These are phyloP conservation scores for Neurospora sp. DNA, from an alignment of 495 filamentous ascomycete genomes.

Conservation along the genomic window DNA sequence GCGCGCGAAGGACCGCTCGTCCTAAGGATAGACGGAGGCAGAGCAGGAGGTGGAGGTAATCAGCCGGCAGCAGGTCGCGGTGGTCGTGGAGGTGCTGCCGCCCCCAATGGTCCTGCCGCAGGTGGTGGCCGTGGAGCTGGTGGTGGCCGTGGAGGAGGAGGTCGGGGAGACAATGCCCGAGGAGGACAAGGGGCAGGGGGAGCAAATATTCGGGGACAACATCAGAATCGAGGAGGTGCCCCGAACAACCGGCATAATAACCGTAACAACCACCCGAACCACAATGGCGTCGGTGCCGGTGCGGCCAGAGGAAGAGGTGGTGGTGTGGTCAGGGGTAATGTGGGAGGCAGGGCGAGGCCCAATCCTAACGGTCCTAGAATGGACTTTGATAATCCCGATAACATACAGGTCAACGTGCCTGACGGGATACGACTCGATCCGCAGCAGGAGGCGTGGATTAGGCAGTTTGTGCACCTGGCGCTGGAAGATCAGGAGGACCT, in stretches of 20 bases:
- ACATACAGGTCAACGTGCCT: background rate
- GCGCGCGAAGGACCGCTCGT: slow-evolving; percentile 45
- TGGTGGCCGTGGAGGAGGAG: background rate
- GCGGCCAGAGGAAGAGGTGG: background rate
- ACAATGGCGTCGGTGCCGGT: background rate
- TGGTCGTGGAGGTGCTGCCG: slow-evolving; percentile 13
- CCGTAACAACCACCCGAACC: slow-evolving; percentile 9
- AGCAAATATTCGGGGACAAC: slow-evolving; percentile 1
- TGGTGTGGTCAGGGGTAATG: background rate
- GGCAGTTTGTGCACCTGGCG: slow-evolving; percentile 43
- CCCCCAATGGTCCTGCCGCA: slow-evolving; percentile 22
- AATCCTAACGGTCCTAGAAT: background rate
- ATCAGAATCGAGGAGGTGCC: background rate
- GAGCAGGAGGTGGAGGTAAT: slow-evolving; percentile 6
- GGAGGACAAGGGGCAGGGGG: slow-evolving; percentile 8
- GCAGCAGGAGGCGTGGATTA: slow-evolving; percentile 38
- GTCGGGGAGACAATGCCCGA: background rate
- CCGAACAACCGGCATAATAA: slow-evolving; percentile 19
- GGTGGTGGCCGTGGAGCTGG: background rate
- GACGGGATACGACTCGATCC: slow-evolving; percentile 16
- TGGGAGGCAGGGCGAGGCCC: background rate
- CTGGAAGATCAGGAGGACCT: slow-evolving; percentile 43
- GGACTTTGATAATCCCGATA: background rate
- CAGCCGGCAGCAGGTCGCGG: slow-evolving; percentile 18
- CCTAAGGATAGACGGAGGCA: slow-evolving; percentile 34